phyloP scores from a whole-genome alignment of 2,329 filamentous ascomycete genomes.

The Paraconiothyrium sp. region DNA sequence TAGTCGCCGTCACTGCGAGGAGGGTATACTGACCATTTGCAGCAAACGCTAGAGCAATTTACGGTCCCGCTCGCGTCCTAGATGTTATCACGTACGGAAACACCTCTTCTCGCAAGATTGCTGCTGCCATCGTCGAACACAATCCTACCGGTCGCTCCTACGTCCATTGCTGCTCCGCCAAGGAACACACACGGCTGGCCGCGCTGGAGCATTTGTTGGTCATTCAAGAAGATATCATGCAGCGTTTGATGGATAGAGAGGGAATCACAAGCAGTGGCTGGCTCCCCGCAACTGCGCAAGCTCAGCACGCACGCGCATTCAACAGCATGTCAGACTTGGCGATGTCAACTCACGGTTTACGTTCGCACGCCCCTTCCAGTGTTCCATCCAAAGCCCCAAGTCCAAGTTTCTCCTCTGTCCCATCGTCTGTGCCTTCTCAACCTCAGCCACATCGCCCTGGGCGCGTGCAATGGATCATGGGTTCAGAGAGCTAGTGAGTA shows the following conservation, averaged over 20 bases:
- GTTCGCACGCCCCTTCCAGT: conserved; percentile 2
- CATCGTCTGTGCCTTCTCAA: conserved; percentile 29
- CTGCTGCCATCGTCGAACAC: conserved; percentile 50
- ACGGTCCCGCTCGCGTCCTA: conserved; percentile 46
- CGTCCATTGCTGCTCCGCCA: conserved; percentile 46
- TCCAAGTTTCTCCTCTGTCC: conserved; percentile 7
- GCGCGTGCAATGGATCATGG: conserved; percentile 48
- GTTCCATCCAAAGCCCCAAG: conserved; percentile 7
- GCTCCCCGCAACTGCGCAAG: conserved; percentile 45
- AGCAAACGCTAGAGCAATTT: conserved; percentile 47
- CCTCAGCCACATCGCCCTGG: conserved; percentile 20
- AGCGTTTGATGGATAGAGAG: conserved; percentile 43
- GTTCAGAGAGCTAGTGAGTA: conserved; percentile 38
- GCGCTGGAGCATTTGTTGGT: conserved; percentile 47
- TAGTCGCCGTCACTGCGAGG: no score
- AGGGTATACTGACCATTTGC: background rate
- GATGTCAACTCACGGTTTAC: background rate
- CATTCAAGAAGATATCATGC: conserved; percentile 47
- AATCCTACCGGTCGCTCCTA: conserved; percentile 46
- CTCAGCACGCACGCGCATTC: conserved; percentile 42
- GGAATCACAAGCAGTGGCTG: conserved; percentile 48
- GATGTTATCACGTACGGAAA: conserved; percentile 49
- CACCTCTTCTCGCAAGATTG: conserved; percentile 45
- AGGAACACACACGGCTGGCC: conserved; percentile 41
- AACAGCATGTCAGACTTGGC: conserved; percentile 25